Conservation (phyloP, 768 basidiomycete species). For the Amanita fuliginea region DNA sequence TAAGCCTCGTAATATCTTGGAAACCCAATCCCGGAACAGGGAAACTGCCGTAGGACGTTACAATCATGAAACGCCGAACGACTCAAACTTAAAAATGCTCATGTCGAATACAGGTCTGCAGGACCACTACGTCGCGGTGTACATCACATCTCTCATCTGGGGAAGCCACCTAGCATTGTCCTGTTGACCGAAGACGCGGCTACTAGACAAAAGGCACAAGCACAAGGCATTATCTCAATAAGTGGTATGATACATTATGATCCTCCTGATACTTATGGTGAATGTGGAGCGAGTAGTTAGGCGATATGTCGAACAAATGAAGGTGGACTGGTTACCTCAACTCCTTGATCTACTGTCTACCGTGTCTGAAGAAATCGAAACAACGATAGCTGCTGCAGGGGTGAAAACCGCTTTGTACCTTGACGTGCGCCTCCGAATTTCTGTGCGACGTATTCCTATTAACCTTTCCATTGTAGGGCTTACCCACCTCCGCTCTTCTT, state of each 20-base stretch:
- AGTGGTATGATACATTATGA: conserved; percentile 37
- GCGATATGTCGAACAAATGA: conserved; percentile 72
- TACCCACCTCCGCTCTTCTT: conserved; percentile 55
- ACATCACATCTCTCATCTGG: conserved; percentile 53
- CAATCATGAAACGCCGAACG: conserved; percentile 79
- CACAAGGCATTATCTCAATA: conserved; percentile 44
- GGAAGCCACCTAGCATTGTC: conserved; percentile 49
- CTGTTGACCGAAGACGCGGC: conserved; percentile 86
- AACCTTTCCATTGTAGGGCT: conserved; percentile 45
- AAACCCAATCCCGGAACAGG: conserved; percentile 21
- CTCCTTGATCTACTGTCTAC: conserved; percentile 79
- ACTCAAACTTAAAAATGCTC: conserved; percentile 19
- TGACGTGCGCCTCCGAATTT: conserved; percentile 41
- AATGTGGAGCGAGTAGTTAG: conserved; percentile 33
- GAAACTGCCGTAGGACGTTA: conserved; percentile 74
- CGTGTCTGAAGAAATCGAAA: conserved; percentile 52
- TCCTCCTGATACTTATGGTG: background rate
- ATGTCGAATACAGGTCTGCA: conserved; percentile 54
- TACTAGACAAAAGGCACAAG: conserved; percentile 67
- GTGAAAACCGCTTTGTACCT: conserved; percentile 43
- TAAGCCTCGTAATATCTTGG: conserved; percentile 25
- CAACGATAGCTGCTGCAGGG: conserved; percentile 36
- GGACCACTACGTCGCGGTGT: conserved; percentile 85
- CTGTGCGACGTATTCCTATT: background rate
- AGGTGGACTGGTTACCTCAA: conserved; percentile 28